These are phyloP conservation scores for Talaromyces sp. DNA, from an alignment of 2,329 filamentous ascomycete species.

Conservation along the genomic window DNA sequence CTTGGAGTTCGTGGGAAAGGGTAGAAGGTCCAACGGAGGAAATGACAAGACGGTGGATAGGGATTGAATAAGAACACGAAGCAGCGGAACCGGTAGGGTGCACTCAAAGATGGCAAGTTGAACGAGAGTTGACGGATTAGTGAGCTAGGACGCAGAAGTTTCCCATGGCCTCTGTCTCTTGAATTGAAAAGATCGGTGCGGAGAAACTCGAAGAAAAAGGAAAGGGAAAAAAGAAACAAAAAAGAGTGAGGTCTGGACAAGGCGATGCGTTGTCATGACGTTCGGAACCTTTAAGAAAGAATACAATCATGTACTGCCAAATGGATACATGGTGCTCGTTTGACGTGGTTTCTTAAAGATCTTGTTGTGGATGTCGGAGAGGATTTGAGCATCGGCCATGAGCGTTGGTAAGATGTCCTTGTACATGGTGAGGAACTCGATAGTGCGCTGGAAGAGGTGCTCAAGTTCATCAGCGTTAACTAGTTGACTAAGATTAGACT, in stretches of 20 bases:
- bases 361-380: conserved; percentile 53
- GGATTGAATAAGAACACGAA: no score
- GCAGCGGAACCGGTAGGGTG: no score
- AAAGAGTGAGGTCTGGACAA: no score
- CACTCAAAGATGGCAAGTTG: no score
- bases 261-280: no score
- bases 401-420: conserved; percentile 73
- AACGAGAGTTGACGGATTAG: no score
- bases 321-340: conserved; percentile 14
- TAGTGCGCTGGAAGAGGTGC: conserved; percentile 68
- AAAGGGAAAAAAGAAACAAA: no score
- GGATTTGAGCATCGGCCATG: conserved; percentile 69
- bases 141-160: no score
- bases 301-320: not conserved
- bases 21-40: not conserved
- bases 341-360: conserved; percentile 45
- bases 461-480: conserved; percentile 56
- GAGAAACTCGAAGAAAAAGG: no score
- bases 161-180: no score
- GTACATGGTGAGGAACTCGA: conserved; percentile 69
- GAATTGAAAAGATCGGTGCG: no score
- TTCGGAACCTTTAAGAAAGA: no score
- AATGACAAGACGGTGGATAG: not conserved
- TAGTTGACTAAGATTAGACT: conserved; percentile 61
- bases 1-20: not conserved